phyloP scores from a whole-genome alignment of 306 rosid species.

The Quercus bicolor region DNA sequence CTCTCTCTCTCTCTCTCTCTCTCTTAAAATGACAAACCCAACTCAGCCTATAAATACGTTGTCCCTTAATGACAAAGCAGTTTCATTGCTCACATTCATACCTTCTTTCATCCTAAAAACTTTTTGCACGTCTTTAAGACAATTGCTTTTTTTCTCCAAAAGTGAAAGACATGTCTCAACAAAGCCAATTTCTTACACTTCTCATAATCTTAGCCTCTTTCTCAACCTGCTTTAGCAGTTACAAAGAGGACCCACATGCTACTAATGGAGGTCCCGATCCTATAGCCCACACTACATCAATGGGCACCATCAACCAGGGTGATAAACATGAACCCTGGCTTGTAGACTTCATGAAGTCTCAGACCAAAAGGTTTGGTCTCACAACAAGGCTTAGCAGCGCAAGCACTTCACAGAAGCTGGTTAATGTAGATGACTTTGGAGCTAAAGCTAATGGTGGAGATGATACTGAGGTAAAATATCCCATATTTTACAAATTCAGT shows the following conservation, averaged over 20 bases:
- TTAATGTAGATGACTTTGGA: constrained; percentile 62
- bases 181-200: constrained; percentile 18
- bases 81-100: constrained; percentile 29
- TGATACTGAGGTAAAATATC: constrained; percentile 45
- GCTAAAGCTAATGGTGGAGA: constrained; percentile 48
- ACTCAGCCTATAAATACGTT: constrained; percentile 29
- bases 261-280: background rate
- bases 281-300: background rate
- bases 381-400: constrained; percentile 3
- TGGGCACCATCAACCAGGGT: background rate
- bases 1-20: constrained; percentile 11
- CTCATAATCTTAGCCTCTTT: constrained; percentile 25
- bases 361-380: constrained; percentile 19
- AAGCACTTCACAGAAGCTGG: background rate
- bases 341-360: background rate
- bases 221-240: constrained; percentile 28
- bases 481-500: no score
- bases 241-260: constrained; percentile 13
- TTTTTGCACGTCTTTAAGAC: background rate
- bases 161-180: constrained; percentile 32
- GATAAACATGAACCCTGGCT: background rate
- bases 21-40: background rate
- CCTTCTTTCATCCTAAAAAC: background rate
- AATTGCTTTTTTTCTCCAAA: constrained; percentile 2
- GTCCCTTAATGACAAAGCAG: background rate